Conservation (phyloP, 129 eudicot genomes). For the Lonicera japonica region DNA sequence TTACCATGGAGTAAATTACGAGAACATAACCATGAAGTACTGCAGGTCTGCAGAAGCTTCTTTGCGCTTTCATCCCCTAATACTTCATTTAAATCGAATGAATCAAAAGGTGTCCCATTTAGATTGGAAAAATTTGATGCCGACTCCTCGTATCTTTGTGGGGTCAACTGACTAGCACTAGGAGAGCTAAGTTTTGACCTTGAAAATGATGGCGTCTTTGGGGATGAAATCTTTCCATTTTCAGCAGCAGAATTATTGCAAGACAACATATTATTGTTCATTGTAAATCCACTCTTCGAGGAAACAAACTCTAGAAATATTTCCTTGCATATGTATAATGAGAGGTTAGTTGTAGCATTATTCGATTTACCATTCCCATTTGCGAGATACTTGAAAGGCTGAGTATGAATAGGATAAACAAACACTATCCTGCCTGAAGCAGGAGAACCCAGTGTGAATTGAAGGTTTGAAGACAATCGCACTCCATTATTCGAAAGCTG, state of each 20-base stretch:
- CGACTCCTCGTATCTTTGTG: slow-evolving; percentile 34
- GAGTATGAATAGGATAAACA: slow-evolving; percentile 51
- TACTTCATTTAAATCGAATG: slow-evolving; percentile 40
- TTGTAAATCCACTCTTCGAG: slow-evolving; percentile 23
- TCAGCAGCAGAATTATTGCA: slow-evolving; percentile 17
- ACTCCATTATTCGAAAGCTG: slow-evolving; percentile 72
- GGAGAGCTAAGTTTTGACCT: slow-evolving; percentile 50
- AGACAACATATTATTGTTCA: slow-evolving; percentile 13
- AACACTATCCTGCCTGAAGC: slow-evolving; percentile 55
- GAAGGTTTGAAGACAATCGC: slow-evolving; percentile 65
- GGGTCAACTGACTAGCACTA: slow-evolving; percentile 27
- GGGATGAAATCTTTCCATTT: slow-evolving; percentile 52
- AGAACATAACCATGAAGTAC: slow-evolving; percentile 47
- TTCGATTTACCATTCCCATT: slow-evolving; percentile 27
- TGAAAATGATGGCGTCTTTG: slow-evolving; percentile 54
- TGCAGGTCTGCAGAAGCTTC: slow-evolving; percentile 69
- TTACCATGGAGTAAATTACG: slow-evolving; percentile 63
- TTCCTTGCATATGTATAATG: slow-evolving; percentile 47
- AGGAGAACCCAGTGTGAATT: slow-evolving; percentile 74
- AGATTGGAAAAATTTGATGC: slow-evolving; percentile 11
- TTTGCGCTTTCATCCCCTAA: slow-evolving; percentile 51
- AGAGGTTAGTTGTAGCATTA: slow-evolving; percentile 13
- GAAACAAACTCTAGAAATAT: slow-evolving; percentile 46
- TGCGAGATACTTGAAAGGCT: slow-evolving; percentile 7
- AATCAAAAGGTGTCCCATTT: slow-evolving; percentile 14